A percentile compares a stretch with the other conserved stretches of the same genome.
Conservation (phyloP, 1,139 yeast species). For the Geotrichum histeridarum region DNA sequence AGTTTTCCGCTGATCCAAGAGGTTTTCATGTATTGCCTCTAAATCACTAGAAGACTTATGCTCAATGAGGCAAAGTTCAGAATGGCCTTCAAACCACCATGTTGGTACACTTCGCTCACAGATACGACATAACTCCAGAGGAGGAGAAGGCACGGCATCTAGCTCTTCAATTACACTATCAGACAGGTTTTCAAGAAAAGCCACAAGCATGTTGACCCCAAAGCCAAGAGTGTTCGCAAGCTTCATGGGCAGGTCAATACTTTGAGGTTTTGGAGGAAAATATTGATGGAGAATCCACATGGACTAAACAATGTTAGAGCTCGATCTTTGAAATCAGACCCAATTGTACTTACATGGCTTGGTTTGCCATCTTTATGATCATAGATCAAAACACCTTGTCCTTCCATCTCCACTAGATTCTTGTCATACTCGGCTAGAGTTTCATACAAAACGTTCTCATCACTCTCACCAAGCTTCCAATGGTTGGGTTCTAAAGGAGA, state of each 20-base stretch:
- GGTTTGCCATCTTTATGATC: conserved; percentile 57
- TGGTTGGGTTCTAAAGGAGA: too few relatives aligned
- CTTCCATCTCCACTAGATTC: conserved; percentile 61
- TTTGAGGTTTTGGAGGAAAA: conserved; percentile 53
- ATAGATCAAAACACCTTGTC: conserved; percentile 90
- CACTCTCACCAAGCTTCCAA: too few relatives aligned
- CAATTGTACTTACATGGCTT: conserved; percentile 44
- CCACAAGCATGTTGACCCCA: conserved; percentile 79
- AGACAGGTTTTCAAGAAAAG: conserved; percentile 60
- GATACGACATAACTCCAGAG: conserved; percentile 76
- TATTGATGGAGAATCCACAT: conserved; percentile 92
- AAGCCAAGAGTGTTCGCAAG: conserved; percentile 74
- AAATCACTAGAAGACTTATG: conserved; percentile 77
- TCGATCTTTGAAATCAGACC: conserved; percentile 1
- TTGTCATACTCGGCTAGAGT: not conserved
- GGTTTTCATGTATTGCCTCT: conserved; percentile 69
- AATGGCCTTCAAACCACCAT: conserved; percentile 94
- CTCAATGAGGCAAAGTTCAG: conserved; percentile 80
- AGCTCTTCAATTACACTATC: conserved; percentile 62
- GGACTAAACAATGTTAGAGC: conserved; percentile 38
- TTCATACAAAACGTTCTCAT: too few relatives aligned
- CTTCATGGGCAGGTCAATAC: conserved; percentile 60
- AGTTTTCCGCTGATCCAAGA: conserved; percentile 65
- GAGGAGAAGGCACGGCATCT: conserved; percentile 66
- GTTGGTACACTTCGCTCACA: conserved; percentile 91